Conservation (phyloP, 306 rosid genomes). For the Trifolium fragiferum region DNA sequence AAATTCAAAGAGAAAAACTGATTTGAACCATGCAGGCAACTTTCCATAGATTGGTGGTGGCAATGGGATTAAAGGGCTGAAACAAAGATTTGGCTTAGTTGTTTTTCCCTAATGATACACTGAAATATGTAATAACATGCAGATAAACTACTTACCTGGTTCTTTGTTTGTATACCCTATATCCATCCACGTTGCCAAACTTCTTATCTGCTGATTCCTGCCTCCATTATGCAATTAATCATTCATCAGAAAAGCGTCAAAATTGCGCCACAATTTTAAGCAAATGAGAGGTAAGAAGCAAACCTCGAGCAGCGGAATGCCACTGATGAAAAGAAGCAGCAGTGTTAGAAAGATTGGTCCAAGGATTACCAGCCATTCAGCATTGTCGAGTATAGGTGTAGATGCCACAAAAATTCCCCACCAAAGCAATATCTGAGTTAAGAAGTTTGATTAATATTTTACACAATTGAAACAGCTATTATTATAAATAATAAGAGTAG, state of each 20-base stretch:
- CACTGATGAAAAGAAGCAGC: slow-evolving; percentile 96
- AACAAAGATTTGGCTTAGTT: slow-evolving; percentile 44
- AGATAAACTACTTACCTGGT: slow-evolving; percentile 67
- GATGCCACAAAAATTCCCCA: slow-evolving; percentile 97
- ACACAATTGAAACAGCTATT: not conserved
- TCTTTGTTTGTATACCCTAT: slow-evolving; percentile 66
- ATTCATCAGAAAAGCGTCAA: slow-evolving; percentile 30
- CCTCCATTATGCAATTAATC: slow-evolving; percentile 42
- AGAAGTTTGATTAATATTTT: slow-evolving; percentile 35
- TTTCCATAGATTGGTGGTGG: slow-evolving; percentile 70
- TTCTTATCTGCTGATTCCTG: slow-evolving; percentile 95
- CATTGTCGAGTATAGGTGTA: slow-evolving; percentile 69
- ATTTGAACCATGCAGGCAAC: slow-evolving; percentile 84
- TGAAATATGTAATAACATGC: slow-evolving; percentile 31
- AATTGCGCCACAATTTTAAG: slow-evolving; percentile 12
- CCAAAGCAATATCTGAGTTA: slow-evolving; percentile 83
- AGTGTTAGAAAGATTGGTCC: slow-evolving; percentile 85
- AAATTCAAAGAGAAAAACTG: slow-evolving; percentile 71
- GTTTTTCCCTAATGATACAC: slow-evolving; percentile 34
- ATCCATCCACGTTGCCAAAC: slow-evolving; percentile 72
- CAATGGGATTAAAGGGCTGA: slow-evolving; percentile 89
- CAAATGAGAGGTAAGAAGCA: slow-evolving; percentile 48
- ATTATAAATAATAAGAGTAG: too few relatives aligned
- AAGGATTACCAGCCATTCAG: slow-evolving; percentile 88
- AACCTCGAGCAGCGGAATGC: slow-evolving; percentile 95